These are phyloP conservation scores for Ganoderma meredithae DNA, from an alignment of 1,284 basidiomycete species.

Conservation along the genomic window DNA sequence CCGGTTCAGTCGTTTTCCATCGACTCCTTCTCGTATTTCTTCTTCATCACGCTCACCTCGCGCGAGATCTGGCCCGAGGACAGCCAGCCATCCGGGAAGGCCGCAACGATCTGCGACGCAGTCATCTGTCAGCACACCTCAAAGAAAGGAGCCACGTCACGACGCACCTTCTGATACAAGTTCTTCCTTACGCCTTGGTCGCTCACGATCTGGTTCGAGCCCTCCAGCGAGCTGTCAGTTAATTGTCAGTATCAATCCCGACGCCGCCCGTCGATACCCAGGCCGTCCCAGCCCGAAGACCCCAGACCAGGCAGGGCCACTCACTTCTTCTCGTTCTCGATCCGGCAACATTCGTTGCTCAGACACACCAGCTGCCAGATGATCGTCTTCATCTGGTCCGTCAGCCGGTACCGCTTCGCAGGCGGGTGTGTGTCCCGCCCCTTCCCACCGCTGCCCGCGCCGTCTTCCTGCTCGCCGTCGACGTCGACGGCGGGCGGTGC, in stretches of 20 bases:
- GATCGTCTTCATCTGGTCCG: conserved; percentile 76
- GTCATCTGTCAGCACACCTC: not conserved
- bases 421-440: conserved; percentile 63
- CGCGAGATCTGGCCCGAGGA: conserved; percentile 55
- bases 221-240: conserved; percentile 63
- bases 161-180: conserved; percentile 74
- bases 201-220: conserved; percentile 71
- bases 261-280: conserved; percentile 10
- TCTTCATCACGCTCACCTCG: conserved; percentile 81
- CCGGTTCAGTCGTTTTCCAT: conserved; percentile 55
- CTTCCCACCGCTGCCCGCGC: conserved; percentile 38
- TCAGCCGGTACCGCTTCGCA: conserved; percentile 73
- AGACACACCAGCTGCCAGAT: conserved; percentile 82
- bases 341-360: conserved; percentile 80
- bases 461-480: conserved; percentile 39
- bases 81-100: conserved; percentile 82
- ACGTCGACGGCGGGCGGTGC: conserved; percentile 34
- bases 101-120: conserved; percentile 64
- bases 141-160: not conserved
- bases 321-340: conserved; percentile 88
- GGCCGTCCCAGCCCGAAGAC: not conserved
- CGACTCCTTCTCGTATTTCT: conserved; percentile 70
- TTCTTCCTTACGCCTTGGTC: conserved; percentile 81
- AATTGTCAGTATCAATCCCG: too few relatives aligned
- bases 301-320: conserved; percentile 42